Evolutionary conservation across 2,329 filamentous ascomycete species (phyloP), one percentile per base, ranked within the genome.

Genomic region (Fusarium sp.): DNA sequence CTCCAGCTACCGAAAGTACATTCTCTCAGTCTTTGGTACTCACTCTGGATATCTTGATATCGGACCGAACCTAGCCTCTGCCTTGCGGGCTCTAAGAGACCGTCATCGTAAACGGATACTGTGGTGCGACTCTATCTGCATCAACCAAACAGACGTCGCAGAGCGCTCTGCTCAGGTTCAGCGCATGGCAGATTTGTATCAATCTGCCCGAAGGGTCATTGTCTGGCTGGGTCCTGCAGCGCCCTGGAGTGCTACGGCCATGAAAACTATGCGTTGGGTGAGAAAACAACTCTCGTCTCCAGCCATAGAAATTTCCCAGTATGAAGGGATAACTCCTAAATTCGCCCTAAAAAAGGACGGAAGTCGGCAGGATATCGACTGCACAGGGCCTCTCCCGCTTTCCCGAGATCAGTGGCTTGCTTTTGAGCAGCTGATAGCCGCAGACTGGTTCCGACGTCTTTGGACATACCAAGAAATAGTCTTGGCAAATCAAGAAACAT

Each of bases 121-220:
- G 3, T 65, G 63, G 57, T 62, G 47, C 14, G 63, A 65, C n/a
- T 65, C 56, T 24, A 41, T 65, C 20, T 65, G 63, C 10, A 63
- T 65, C 9, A 52, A 65, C 5, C 63, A 65, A 7, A 24, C 14
- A 9, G 14, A 65, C 5, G 5, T 62, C 5, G 1, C 13, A 3
- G 47, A 65, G 10, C 63, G 63, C 14, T 13, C 47, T 7, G 7
- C 14, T 0, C 63, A 65, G 26, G 47, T 63, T 10, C 45, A 35
- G n/a, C 41, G 26, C 3, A 63, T 65, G 39, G 15, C 41, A 26
- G 38, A 62, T 10, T 18, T 65, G 18, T 65, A 52, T 9, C 14
- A 10, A 4, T 14, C 13, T 3, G 39, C 56, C 6, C 17, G 6
- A 13, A 35, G 57, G 5, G 63, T 65, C 18, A 22, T 65, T 13